Evolutionary conservation across 2,329 filamentous ascomycete species (phyloP).

Genomic region (Sclerotinia borealis): DNA sequence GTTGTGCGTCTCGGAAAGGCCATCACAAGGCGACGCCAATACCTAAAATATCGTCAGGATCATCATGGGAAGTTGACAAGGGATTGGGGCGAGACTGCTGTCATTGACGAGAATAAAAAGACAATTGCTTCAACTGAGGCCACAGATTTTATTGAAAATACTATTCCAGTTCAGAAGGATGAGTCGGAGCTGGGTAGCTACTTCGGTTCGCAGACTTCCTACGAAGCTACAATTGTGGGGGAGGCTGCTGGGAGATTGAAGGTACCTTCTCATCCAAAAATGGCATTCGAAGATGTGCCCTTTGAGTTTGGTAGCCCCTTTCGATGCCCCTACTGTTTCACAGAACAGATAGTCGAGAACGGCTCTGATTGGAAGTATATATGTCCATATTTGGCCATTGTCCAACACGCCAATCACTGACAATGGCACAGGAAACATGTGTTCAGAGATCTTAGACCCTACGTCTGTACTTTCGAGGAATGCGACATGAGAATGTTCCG

Average conservation of each 20-base stretch:
- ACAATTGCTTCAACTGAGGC: conserved; percentile 24
- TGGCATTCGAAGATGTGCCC: conserved; percentile 20
- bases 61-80: conserved; percentile 24
- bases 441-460: conserved; percentile 33
- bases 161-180: not conserved
- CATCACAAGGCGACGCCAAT: conserved; percentile 31
- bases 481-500: conserved; percentile 30
- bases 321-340: conserved; percentile 24
- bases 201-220: conserved; percentile 24
- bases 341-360: conserved; percentile 20
- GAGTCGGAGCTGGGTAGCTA: conserved; percentile 12
- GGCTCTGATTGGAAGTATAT: conserved; percentile 23
- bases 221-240: conserved; percentile 19
- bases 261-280: conserved; percentile 20
- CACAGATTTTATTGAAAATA: conserved; percentile 21
- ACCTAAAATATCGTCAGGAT: conserved; percentile 29
- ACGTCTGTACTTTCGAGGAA: conserved; percentile 33
- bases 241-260: conserved; percentile 14
- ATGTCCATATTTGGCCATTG: not conserved
- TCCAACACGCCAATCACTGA: not conserved
- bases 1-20: conserved; percentile 28
- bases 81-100: conserved; percentile 14
- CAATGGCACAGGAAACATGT: conserved; percentile 25
- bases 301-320: conserved; percentile 26
- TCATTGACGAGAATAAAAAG: conserved; percentile 2